phyloP scores from a whole-genome alignment of 768 basidiomycete genomes.

The Auricularia auricula-judae region DNA sequence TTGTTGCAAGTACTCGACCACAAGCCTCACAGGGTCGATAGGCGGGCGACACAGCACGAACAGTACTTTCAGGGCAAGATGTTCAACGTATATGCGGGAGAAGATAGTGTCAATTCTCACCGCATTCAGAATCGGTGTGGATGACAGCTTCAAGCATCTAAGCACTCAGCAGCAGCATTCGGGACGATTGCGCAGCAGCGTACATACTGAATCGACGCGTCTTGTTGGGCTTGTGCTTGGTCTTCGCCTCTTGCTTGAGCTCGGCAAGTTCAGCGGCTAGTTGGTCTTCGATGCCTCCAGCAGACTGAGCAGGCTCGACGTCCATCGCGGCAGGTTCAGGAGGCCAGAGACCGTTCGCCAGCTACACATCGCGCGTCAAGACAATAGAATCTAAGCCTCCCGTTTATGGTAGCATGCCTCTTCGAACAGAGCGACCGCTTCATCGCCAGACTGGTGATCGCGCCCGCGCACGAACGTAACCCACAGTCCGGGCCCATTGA shows the following conservation, averaged over 20 bases:
- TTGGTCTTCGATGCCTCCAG: background rate
- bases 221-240: background rate
- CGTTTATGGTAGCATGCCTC: slow-evolving; percentile 28
- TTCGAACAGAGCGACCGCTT: slow-evolving; percentile 71
- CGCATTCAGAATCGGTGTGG: slow-evolving; percentile 27
- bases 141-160: background rate
- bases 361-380: slow-evolving; percentile 28
- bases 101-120: slow-evolving; percentile 27
- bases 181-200: background rate
- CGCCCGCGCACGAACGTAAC: slow-evolving; percentile 78
- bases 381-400: slow-evolving; percentile 2
- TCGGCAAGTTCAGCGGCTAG: background rate
- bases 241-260: background rate
- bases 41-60: slow-evolving; percentile 75
- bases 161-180: background rate
- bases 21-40: slow-evolving; percentile 63
- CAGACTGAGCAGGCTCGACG: background rate
- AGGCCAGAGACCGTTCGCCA: slow-evolving; percentile 67
- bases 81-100: background rate
- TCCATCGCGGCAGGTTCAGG: slow-evolving; percentile 13
- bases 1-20: slow-evolving; percentile 50
- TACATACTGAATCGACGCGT: background rate
- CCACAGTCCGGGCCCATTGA: slow-evolving; percentile 73
- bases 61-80: slow-evolving; percentile 36
- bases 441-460: slow-evolving; percentile 66